Evolutionary conservation across 164 flowering plant genomes (phyloP), one percentile per base, ranked within the genome.

Genomic region (Chimonanthus salicifolius): DNA sequence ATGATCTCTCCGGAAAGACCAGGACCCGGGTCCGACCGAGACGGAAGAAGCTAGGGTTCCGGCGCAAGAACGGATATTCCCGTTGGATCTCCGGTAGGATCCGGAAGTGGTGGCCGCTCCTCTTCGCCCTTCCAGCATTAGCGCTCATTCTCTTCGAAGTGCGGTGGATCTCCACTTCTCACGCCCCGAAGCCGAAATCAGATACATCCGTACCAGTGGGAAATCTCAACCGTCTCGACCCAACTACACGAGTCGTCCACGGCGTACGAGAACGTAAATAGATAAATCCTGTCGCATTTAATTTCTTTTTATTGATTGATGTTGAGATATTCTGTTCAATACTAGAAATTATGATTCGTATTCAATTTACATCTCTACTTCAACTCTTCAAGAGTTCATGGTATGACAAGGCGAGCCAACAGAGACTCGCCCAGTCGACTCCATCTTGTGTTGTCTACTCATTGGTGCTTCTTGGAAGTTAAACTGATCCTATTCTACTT

Each of bases 261-360:
- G 98, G 96, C 54, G 84, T 82, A 15, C 85, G 89, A 76, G 79
- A 90, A 72, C 88, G 97, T 92, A 83, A 84, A 87, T 81, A 33
- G 33, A 33, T 7, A 47, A 16, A 64, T 64, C 7, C 8, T 6
- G 11, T 49, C 18, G 7, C 8, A 8, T 18, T 15, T 44, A 18
- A 33, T 6, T 50, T 48, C 49, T 13, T 15, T 65, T 7, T n/a
- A 15, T 9, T 3, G 33, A 33, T 33, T 33, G 33, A 33, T 33
- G 2, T 33, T 33, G 33, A 33, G 33, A 33, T 33, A 33, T 33
- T 33, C 33, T 33, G 33, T 33, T 33, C 33, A 33, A 33, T 33
- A 33, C 33, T 33, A 33, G 33, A 33, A 33, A 33, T 33, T 33
- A 33, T 33, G 33, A 33, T 33, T 33, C 33, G 33, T 33, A 33